Conservation (phyloP, 208 protist genomes). For the Trypanosoma conorhini region DNA sequence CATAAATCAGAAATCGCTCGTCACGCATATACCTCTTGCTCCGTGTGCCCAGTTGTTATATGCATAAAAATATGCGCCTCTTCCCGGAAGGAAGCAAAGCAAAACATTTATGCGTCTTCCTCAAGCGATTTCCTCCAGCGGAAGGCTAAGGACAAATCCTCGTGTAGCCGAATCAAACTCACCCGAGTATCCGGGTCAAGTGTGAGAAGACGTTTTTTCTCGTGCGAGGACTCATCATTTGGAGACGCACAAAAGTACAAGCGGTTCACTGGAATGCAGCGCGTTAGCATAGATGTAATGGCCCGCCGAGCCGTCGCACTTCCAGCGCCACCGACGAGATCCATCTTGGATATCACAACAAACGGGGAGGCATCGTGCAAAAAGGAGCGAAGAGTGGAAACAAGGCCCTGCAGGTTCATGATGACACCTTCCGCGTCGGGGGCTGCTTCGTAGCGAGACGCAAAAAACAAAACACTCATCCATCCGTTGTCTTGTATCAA, state of each 20-base stretch:
- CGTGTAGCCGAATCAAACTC: conserved; percentile 60
- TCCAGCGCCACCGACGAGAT: conserved; percentile 68
- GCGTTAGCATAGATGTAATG: conserved; percentile 42
- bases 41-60: not conserved
- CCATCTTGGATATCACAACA: conserved; percentile 83
- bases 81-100: not conserved
- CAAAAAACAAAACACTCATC: conserved; percentile 51
- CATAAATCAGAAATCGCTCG: too few species aligned
- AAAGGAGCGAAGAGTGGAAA: conserved; percentile 45
- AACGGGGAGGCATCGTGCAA: conserved; percentile 63
- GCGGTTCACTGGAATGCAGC: conserved; percentile 73
- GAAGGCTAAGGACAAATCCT: conserved; percentile 62
- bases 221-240: conserved; percentile 38
- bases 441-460: conserved; percentile 43
- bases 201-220: conserved; percentile 26
- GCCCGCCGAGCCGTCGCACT: conserved; percentile 36
- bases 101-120: conserved; percentile 8
- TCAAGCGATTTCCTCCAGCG: conserved; percentile 56
- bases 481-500: conserved; percentile 72
- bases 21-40: too few species aligned
- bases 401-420: conserved; percentile 51
- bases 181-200: conserved; percentile 55
- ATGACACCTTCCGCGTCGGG: conserved; percentile 48
- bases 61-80: not conserved
- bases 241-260: conserved; percentile 74